Percentiles rank a stretch among this genome's conserved stretches.
These are phyloP conservation scores for Pythium plurisporium DNA, from an alignment of 352 stramenopile genomes.

Conservation along the genomic window DNA sequence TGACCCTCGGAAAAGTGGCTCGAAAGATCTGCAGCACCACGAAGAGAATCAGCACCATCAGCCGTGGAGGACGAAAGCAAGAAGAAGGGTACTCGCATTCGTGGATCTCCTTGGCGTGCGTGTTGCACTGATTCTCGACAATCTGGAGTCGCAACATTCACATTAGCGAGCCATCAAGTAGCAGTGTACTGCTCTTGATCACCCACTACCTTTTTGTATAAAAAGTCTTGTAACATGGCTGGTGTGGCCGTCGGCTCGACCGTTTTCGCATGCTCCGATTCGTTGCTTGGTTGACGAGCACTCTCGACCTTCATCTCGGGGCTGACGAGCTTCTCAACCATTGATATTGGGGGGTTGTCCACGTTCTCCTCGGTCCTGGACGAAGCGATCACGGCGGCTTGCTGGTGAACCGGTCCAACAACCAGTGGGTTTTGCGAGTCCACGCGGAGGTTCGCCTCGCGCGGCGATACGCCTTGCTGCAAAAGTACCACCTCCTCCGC, in stretches of 20 bases:
- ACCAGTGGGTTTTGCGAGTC: constrained; percentile 5
- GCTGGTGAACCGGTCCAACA: not conserved
- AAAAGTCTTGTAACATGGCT: not conserved
- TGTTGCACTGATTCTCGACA: constrained; percentile 45
- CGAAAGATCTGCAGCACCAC: not conserved
- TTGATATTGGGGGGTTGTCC: not conserved
- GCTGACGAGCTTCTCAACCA: not conserved
- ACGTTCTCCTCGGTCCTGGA: not conserved
- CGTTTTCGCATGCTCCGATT: not conserved
- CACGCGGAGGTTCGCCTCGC: not conserved
- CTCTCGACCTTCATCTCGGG: not conserved
- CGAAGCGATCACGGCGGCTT: not conserved
- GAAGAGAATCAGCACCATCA: not conserved
- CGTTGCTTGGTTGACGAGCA: not conserved
- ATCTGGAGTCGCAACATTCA: constrained; percentile 28
- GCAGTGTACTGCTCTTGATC: not conserved
- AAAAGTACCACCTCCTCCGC: too few relatives aligned
- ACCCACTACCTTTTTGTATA: constrained; percentile 10
- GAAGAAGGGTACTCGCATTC: constrained; percentile 34
- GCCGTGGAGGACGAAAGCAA: not conserved
- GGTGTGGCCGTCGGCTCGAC: not conserved
- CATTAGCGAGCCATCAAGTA: not conserved
- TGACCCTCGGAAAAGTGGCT: constrained; percentile 37
- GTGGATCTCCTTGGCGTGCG: constrained; percentile 45
- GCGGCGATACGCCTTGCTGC: not conserved